Base-by-base conservation (phyloP, 1,284 basidiomycete species). In the Stereum hirsutum region DNA sequence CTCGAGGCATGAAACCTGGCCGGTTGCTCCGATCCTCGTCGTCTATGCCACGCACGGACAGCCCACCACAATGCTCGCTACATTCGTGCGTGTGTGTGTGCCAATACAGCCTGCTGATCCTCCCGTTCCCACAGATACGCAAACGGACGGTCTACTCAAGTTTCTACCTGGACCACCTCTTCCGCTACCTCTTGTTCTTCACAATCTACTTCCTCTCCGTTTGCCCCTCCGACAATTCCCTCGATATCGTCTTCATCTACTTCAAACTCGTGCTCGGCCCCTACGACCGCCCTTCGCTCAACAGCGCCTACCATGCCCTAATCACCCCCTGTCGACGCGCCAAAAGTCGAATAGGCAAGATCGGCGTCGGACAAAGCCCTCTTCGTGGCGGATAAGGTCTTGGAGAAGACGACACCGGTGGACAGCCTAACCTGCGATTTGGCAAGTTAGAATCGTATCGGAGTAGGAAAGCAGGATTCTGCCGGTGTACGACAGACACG, bases 211-310 rank as follows among this genome's bases (percentile, higher is more conserved):
- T 73, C 5, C 59, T 80, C 39, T 62, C 71, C 30, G 65, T 72
- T 19, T 83, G 81, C 55, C 73, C 78, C 1, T 58, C 65, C 43
- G 69, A 81, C 51, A 54, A 58, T 28, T 57, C 65, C 20, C 61
- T 68, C 21, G 59, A 72, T n/a, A n/a, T n/a, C n/a, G 70, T 74
- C 15, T 67, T 73, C 7, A 55, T 82, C 39, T 83, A 78, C 57
- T 75, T 58, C 68, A 37, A 65, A 69, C 49, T 82, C 80, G 61
- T 85, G 32, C 65, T 85, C 46, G 80, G 83, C 43, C 80, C 82
- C 5, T 81, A 79, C 54, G 57, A 84, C 47, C 54, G 80, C 27
- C 78, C 79, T 6, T 67, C 73, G n/a, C 56, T 83, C 47, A 67
- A 69, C 47, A 60, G 64, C 11, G 61, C 66, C 6, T n/a, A n/a